Base-by-base conservation (phyloP, 148 eudicot species). In the Camellia sinensis region DNA sequence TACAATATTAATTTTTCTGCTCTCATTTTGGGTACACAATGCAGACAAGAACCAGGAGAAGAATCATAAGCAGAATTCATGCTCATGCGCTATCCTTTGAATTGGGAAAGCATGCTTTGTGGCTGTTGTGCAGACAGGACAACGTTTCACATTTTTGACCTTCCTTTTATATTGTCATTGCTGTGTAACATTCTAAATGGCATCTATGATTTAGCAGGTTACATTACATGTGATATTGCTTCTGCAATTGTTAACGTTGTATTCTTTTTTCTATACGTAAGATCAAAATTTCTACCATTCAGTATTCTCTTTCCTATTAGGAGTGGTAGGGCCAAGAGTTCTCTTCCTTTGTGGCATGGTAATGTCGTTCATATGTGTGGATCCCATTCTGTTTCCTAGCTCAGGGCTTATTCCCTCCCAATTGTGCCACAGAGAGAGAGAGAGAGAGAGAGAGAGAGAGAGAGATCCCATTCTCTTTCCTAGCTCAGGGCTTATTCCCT, bases 11-110 rank as follows among this genome's bases (percentile, higher is more conserved):
- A 14, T 53, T n/a, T n/a, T 13, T 43, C 10, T 4, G 52, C 67
- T 3, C 61, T 6, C 48, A 71, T 76, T 71, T 19, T 59, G 78
- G 57, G 68, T 48, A 29, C 37, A 29, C 62, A 62, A 53, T 74
- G 71, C 82, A 85, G 87, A 82, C 76, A 82, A 85, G 84, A 82
- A 76, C 53, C 78, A 85, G 73, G 84, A 85, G 66, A 75, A 79
- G 45, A 60, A 7, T 53, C 43, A 70, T 56, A 82, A 82, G 66
- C 70, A 81, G 77, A 79, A 76, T 71, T 5, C 84, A 11, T 85
- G 87, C 77, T 76, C 82, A 5, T 85, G 87, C 70, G 73, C 74
- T 17, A 85, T 85, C 46, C 84, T 85, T 46, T 85, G 68, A 80
- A 44, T 68, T 21, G 46, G 10, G 68, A 76, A 29, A 81, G 65